Conservation (phyloP, 2,329 filamentous ascomycete species). For the Lecanoromycetidae sp. region DNA sequence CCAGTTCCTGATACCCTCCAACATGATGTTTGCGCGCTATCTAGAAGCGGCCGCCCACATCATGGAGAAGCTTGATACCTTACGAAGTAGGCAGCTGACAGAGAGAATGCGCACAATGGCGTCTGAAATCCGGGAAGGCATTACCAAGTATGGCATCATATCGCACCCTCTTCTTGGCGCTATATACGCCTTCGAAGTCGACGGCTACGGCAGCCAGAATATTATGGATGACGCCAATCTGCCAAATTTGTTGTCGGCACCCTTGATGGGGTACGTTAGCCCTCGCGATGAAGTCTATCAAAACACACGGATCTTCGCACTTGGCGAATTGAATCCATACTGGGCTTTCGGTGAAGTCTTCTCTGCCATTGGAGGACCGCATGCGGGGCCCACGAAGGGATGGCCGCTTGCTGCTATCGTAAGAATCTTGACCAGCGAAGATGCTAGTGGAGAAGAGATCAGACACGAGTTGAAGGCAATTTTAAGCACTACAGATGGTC, state of each 20-base stretch:
- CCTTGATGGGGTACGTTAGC: slow-evolving; percentile 46
- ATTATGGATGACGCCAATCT: slow-evolving; percentile 58
- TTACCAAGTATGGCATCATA: slow-evolving; percentile 35
- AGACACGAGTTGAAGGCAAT: slow-evolving; percentile 32
- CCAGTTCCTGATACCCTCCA: slow-evolving; percentile 32
- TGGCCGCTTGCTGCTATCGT: slow-evolving; percentile 44
- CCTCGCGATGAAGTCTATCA: slow-evolving; percentile 59
- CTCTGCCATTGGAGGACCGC: slow-evolving; percentile 38
- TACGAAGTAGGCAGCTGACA: slow-evolving; percentile 37
- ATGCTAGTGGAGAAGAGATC: slow-evolving; percentile 34
- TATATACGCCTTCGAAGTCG: slow-evolving; percentile 54
- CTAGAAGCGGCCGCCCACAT: slow-evolving; percentile 43
- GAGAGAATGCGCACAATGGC: slow-evolving; percentile 47
- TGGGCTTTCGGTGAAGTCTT: slow-evolving; percentile 39
- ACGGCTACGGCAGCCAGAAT: slow-evolving; percentile 47
- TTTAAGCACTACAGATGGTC: slow-evolving; percentile 35
- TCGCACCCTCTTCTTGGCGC: slow-evolving; percentile 38
- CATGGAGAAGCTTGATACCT: slow-evolving; percentile 39
- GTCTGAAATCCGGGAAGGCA: slow-evolving; percentile 29
- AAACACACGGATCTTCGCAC: slow-evolving; percentile 46
- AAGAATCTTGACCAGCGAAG: slow-evolving; percentile 37
- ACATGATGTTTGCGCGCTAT: slow-evolving; percentile 63
- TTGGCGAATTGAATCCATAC: slow-evolving; percentile 37
- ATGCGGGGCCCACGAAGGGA: slow-evolving; percentile 34
- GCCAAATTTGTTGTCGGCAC: slow-evolving; percentile 49